Evolutionary conservation across 345 rosid species (phyloP).

Genomic region (Eucalyptus paniculata): DNA sequence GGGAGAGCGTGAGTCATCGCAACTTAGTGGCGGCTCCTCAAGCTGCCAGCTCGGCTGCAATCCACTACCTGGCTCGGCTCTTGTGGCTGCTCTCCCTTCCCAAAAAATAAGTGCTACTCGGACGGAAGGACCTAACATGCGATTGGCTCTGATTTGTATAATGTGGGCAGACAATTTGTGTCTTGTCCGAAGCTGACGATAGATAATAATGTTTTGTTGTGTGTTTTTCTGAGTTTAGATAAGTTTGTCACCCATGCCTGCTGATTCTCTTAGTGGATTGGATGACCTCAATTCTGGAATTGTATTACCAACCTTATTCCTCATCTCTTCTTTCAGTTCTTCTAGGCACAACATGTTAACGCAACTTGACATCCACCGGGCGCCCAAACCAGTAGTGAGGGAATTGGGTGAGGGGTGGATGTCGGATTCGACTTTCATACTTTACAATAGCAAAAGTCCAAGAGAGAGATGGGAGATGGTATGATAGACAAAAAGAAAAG

Average conservation of each 20-base stretch:
- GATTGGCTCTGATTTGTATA: no score
- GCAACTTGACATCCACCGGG: not conserved
- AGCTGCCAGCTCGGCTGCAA: not conserved
- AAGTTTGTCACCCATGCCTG: not conserved
- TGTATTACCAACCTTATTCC: not conserved
- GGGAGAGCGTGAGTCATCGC: not conserved
- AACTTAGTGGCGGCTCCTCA: not conserved
- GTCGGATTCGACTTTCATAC: not conserved
- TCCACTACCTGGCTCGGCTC: not conserved
- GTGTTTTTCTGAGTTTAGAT: not conserved
- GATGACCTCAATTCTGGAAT: not conserved
- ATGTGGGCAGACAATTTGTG: not conserved
- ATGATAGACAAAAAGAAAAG: not conserved
- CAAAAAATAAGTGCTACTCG: not conserved
- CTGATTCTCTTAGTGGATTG: not conserved
- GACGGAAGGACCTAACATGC: not conserved
- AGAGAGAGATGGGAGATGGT: not conserved
- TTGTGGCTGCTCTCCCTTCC: not conserved
- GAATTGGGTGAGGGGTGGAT: not conserved
- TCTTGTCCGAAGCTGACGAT: not conserved
- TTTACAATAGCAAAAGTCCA: no score
- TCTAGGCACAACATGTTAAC: not conserved
- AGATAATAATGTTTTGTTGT: not conserved
- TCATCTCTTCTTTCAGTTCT: not conserved
- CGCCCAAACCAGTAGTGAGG: not conserved